A percentile compares a stretch with the other conserved stretches of the same genome.
These are phyloP conservation scores for Naganishia friedmannii DNA, from an alignment of 768 basidiomycete species.

Conservation along the genomic window DNA sequence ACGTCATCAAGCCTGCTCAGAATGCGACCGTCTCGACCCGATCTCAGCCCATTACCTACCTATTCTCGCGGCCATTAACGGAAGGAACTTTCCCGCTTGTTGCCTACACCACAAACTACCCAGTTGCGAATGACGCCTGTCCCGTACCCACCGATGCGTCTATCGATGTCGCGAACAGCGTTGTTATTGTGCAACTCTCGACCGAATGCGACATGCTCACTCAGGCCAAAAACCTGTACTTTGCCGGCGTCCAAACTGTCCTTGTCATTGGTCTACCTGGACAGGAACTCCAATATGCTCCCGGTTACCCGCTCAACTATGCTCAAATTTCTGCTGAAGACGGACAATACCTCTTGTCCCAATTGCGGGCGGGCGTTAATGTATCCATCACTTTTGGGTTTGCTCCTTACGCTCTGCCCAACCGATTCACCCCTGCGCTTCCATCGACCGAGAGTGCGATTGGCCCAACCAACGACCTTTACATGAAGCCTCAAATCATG, in stretches of 20 bases:
- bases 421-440: conserved; percentile 58
- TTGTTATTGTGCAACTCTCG: conserved; percentile 60
- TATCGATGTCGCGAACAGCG: conserved; percentile 57
- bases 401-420: conserved; percentile 55
- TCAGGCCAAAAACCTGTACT: conserved; percentile 20
- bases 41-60: conserved; percentile 56
- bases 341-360: conserved; percentile 40
- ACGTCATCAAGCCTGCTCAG: conserved; percentile 62
- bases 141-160: conserved; percentile 59
- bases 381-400: conserved; percentile 41
- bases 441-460: conserved; percentile 61
- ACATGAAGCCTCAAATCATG: conserved; percentile 58
- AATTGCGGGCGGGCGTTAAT: conserved; percentile 33
- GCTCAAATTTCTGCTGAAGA: conserved; percentile 43
- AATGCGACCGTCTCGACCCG: conserved; percentile 59
- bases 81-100: conserved; percentile 58
- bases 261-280: conserved; percentile 20
- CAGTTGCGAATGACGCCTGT: conserved; percentile 64
- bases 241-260: conserved; percentile 23
- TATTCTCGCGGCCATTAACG: conserved; percentile 57
- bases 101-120: conserved; percentile 45
- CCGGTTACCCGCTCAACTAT: conserved; percentile 37
- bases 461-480: conserved; percentile 62
- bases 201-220: conserved; percentile 28
- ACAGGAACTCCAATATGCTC: conserved; percentile 2